Base-by-base conservation (phyloP, 1,139 yeast genomes). In the Blastobotrys niveus region DNA sequence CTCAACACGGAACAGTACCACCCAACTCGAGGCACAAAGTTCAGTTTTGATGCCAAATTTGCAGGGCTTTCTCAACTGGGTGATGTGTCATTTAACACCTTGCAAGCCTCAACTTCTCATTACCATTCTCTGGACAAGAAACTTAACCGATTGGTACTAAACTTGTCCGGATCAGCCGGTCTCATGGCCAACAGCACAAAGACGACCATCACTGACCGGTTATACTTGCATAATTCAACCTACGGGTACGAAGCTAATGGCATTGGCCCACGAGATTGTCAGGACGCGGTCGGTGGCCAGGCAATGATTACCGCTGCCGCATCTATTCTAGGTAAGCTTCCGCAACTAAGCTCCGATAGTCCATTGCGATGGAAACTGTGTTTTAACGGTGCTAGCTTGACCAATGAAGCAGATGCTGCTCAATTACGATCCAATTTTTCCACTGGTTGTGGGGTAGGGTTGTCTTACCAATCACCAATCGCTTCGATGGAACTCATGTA, bases 401-500 rank as follows among this genome's bases (percentile, higher is more conserved):
- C 44, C n/a, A 29, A 9, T 29, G 21, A 40, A 6, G 31, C 38
- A 2, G 37, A 40, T 36, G 22, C 27, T 10, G 42, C 42, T 10
- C 29, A 45, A 57, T 56, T 51, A 3, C 29, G 31, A 0, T 50
- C 54, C 10, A 67, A 68, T 40, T 56, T 57, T 4, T 56, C 60
- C 3, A 48, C 57, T 8, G 47, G 58, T 2, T 52, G 52, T 2
- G 57, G 56, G 2, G n/a, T 80, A 45, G 98, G 98, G 0, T 52
- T 91, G 2, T 72, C 85, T 18, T 86, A 82, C 60, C 78, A 80
- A 52, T 95, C 87, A 62, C 94, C 95, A 1, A 77, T 80, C 63
- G 96, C 96, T 0, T 71, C 96, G 50, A 85, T 91, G 59, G 98
- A 91, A 64, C 73, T 89, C 53, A 89, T 87, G 62, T 79, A 89